Conservation (phyloP, 805 yeast species). For the Saturnispora besseyi region DNA sequence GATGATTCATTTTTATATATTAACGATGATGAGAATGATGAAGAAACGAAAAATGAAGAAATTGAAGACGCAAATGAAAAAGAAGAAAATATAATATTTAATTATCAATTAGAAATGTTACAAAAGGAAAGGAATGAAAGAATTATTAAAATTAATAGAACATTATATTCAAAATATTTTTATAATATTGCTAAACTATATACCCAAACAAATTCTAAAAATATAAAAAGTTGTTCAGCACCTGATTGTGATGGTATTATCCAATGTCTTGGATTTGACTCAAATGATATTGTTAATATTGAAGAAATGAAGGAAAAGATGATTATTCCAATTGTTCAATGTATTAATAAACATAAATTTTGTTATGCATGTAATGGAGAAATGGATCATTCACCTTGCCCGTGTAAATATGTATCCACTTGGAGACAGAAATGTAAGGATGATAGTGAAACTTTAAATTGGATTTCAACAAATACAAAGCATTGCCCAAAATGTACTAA, state of each 20-base stretch:
- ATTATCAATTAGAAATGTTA: slow-evolving; percentile 19
- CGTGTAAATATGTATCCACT: slow-evolving; percentile 54
- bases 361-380: slow-evolving; percentile 71
- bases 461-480: slow-evolving; percentile 81
- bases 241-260: slow-evolving; percentile 66
- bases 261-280: slow-evolving; percentile 26
- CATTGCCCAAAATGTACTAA: slow-evolving; percentile 77
- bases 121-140: slow-evolving; percentile 19
- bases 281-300: slow-evolving; percentile 20
- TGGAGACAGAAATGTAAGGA: slow-evolving; percentile 80
- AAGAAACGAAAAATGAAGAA: neutral
- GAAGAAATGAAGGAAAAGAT: slow-evolving; percentile 21
- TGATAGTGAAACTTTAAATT: slow-evolving; percentile 80
- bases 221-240: slow-evolving; percentile 73
- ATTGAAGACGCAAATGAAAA: slow-evolving; percentile 9
- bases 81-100: slow-evolving; percentile 11
- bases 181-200: slow-evolving; percentile 37
- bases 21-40: neutral
- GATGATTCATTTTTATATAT: neutral
- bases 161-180: slow-evolving; percentile 33
- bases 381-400: slow-evolving; percentile 69
- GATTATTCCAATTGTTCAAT: slow-evolving; percentile 58
- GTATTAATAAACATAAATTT: slow-evolving; percentile 59
- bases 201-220: slow-evolving; percentile 40
- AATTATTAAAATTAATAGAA: slow-evolving; percentile 17